Evolutionary conservation across 495 filamentous ascomycete species (phyloP).

Genomic region (Neurospora cerealis): DNA sequence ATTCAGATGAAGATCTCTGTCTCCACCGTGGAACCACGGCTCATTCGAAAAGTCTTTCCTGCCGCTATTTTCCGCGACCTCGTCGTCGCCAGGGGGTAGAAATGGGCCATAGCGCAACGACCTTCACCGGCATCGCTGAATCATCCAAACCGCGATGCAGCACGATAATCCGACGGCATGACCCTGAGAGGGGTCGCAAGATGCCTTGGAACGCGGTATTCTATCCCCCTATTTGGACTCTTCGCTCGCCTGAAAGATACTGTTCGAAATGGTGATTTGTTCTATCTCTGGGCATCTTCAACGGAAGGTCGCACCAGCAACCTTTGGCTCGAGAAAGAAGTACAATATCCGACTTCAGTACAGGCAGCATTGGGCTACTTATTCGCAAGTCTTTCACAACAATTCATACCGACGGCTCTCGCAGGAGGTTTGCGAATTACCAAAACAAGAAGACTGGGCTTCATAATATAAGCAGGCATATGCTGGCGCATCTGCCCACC

Average conservation of each 20-base stretch:
- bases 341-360: background rate
- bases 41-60: constrained; percentile 16
- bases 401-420: background rate
- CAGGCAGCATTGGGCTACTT: background rate
- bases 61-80: constrained; percentile 14
- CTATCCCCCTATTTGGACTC: background rate
- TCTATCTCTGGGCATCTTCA: background rate
- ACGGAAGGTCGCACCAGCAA: background rate
- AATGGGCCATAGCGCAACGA: background rate
- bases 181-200: background rate
- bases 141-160: constrained; percentile 15
- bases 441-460: background rate
- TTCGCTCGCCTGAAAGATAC: background rate
- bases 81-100: constrained; percentile 3
- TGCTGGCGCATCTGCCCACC: background rate
- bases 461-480: background rate
- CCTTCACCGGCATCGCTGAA: constrained; percentile 15
- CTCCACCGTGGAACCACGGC: constrained; percentile 18
- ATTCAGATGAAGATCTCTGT: constrained; percentile 28
- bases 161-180: constrained; percentile 14
- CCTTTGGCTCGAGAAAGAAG: background rate
- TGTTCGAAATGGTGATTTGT: background rate
- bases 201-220: background rate
- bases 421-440: background rate
- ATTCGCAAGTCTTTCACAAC: background rate